Evolutionary conservation across 140 eudicot genomes (phyloP), one percentile per base, ranked within the genome.

Genomic region (Oenanthe javanica): DNA sequence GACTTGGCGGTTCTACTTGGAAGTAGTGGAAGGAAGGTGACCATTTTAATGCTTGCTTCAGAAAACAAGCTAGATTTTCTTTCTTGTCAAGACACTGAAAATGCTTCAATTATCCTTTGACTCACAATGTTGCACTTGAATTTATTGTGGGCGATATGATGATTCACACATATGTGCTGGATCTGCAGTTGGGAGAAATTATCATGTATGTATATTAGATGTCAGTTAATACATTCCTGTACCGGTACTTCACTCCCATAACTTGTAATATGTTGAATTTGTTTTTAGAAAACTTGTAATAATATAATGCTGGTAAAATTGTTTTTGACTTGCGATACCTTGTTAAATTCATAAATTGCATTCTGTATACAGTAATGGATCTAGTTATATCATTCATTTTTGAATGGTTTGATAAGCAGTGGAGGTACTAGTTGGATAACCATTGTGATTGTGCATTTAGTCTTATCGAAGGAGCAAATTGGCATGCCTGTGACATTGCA

Each of bases 1-100:
- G 97, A 50, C 96, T 94, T 4, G 97, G 98, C 79, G 96, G 97
- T 64, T 89, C 97, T 9, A 80, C 90, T 15, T 94, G 98, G 98
- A 90, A 91, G 90, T 91, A 84, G 83, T 80, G 49, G 16, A 3
- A 45, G 27, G 57, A 10, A 74, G n/a, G 61, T n/a, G 51, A 25
- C 31, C 50, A 25, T 4, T 21, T 2, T 47, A n/a, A 48, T 49
- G 46, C 78, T 75, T 21, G 54, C 19, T 15, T 75, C 63, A 71
- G 80, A 54, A 25, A 42, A 74, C 67, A 16, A 6, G n/a, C 40
- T 38, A 19, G 4, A 13, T 40, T 40, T 71, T 6, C 71, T 71
- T 48, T 49, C 31, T 6, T 69, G 6, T 25, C 47, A 40, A 46
- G 52, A 40, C 9, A 27, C 16, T 21, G 38, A 31, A 47, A 16